Evolutionary conservation across 305 asterid genomes (phyloP).

Genomic region (Fraxinus velutina): DNA sequence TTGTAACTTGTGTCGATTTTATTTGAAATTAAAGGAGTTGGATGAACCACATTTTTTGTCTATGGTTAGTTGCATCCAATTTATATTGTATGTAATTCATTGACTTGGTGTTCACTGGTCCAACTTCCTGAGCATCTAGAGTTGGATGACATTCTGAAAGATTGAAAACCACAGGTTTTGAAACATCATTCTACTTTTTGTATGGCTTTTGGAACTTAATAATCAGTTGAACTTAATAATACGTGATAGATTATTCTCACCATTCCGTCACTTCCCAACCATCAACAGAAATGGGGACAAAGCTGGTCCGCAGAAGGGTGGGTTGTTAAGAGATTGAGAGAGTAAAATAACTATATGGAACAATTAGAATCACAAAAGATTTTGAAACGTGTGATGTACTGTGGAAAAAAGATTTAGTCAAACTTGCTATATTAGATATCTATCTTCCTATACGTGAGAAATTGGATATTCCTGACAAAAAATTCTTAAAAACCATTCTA

Average conservation of each 20-base stretch:
- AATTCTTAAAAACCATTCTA: neutral
- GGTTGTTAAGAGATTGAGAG: neutral
- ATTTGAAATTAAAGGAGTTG: slow-evolving; percentile 4
- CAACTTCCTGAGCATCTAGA: slow-evolving; percentile 8
- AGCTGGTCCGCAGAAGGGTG: neutral
- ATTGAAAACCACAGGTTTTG: neutral
- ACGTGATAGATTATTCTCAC: neutral
- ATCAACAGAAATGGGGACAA: neutral
- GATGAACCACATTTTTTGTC: neutral
- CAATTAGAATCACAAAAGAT: neutral
- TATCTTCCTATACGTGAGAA: neutral
- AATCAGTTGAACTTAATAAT: neutral
- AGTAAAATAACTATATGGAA: neutral
- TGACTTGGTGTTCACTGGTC: slow-evolving; percentile 8
- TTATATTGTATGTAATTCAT: neutral
- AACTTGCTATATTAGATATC: neutral
- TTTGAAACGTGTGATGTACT: neutral
- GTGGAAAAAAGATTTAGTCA: neutral
- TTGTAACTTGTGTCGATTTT: neutral
- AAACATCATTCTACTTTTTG: neutral
- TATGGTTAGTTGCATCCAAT: neutral
- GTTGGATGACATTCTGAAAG: neutral
- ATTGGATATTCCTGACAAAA: neutral
- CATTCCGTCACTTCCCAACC: neutral
- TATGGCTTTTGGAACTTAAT: neutral